Conservation (phyloP, 768 basidiomycete genomes). For the Hortiboletus campestris region DNA sequence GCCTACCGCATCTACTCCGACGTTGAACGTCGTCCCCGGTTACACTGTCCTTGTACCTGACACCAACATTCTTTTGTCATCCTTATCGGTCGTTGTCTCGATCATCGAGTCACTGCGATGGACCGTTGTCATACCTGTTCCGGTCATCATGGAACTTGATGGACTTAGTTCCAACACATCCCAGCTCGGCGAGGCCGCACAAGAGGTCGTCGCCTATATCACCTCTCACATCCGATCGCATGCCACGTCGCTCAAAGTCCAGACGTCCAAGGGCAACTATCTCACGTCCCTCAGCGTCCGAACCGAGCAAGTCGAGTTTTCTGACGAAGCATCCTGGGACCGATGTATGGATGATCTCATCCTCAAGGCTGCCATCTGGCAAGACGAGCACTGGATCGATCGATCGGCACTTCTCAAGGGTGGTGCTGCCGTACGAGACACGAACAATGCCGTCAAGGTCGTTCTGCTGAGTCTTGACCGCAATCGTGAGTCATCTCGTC, state of each 20-base stretch:
- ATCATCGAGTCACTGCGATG: conserved; percentile 79
- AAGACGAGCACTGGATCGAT: conserved; percentile 89
- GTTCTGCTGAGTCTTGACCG: conserved; percentile 89
- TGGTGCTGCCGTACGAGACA: conserved; percentile 34
- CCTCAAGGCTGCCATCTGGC: conserved; percentile 89
- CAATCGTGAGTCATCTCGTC: conserved; percentile 60
- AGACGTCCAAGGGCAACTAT: conserved; percentile 95
- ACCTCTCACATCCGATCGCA: conserved; percentile 73
- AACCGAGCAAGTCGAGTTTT: conserved; percentile 79
- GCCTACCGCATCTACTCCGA: conserved; percentile 35
- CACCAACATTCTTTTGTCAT: conserved; percentile 91
- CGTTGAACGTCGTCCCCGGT: conserved; percentile 67
- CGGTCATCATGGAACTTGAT: conserved; percentile 96
- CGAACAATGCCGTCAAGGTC: conserved; percentile 66
- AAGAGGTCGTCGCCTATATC: conserved; percentile 71
- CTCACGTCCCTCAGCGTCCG: conserved; percentile 78
- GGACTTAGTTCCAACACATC: conserved; percentile 69
- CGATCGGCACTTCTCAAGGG: conserved; percentile 67
- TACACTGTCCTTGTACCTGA: conserved; percentile 91
- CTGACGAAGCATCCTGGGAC: conserved; percentile 47
- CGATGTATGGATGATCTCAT: conserved; percentile 95
- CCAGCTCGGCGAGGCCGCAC: conserved; percentile 73
- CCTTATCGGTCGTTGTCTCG: conserved; percentile 66
- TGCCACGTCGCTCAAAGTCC: conserved; percentile 80
- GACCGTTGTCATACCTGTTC: conserved; percentile 90